A percentile compares a stretch with the other conserved stretches of the same genome.
Conservation (phyloP, 768 basidiomycete species). For the Symmetrospora coprosmae region DNA sequence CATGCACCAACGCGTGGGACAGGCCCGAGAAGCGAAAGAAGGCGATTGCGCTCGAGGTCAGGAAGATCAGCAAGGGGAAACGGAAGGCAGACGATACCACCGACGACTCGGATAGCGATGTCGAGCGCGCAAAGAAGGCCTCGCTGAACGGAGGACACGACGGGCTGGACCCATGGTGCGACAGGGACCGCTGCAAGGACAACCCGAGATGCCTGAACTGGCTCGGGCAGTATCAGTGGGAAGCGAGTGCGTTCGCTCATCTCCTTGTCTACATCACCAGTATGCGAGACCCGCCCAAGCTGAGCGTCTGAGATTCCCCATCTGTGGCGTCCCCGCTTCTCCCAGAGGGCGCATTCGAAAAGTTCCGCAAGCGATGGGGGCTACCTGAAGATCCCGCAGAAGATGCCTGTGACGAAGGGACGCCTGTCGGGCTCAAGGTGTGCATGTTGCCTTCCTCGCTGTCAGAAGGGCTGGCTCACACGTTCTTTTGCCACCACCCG, state of each 20-base stretch:
- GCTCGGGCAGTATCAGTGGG: constrained; percentile 70
- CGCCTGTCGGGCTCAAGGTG: constrained; percentile 13
- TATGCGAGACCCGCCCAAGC: too few species aligned
- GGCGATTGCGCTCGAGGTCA: background rate
- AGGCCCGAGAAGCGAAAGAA: background rate
- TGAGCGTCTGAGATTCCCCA: too few species aligned
- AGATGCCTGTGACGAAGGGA: background rate
- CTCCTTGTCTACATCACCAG: too few species aligned
- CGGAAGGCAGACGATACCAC: background rate
- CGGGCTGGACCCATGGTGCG: background rate
- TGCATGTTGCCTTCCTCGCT: background rate
- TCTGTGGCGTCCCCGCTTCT: too few species aligned
- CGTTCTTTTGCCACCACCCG: background rate
- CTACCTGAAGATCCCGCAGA: constrained; percentile 2
- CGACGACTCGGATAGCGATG: too few species aligned
- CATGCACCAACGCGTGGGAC: constrained; percentile 6
- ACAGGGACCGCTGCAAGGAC: constrained; percentile 44
- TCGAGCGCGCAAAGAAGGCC: too few species aligned
- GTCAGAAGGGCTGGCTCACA: background rate
- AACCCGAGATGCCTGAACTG: constrained; percentile 81
- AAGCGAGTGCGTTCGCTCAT: constrained; percentile 37
- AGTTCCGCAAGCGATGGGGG: constrained; percentile 7
- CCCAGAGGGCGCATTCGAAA: background rate
- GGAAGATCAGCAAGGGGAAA: background rate
- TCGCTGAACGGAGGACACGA: too few species aligned